Conservation (phyloP, 2,329 filamentous ascomycete genomes). For the Penicillium sp. region DNA sequence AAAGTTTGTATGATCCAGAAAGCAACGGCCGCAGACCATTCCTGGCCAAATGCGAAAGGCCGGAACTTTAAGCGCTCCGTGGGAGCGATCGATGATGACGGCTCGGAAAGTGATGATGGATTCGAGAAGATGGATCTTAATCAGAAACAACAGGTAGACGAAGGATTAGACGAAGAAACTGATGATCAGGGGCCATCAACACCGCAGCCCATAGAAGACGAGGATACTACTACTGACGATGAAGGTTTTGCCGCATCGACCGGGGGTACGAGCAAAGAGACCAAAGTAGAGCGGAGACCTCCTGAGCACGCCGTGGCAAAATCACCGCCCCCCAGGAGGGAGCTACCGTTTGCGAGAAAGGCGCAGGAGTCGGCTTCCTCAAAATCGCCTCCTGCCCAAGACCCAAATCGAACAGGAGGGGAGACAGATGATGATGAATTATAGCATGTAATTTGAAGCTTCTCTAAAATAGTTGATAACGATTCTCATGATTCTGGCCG, state of each 20-base stretch:
- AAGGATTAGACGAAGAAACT: slow-evolving; percentile 27
- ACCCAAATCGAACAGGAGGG: slow-evolving; percentile 35
- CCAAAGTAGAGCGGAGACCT: slow-evolving; percentile 1
- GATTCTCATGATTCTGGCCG: background rate
- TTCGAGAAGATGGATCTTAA: slow-evolving; percentile 47
- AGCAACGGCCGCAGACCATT: slow-evolving; percentile 18
- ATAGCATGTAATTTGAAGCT: slow-evolving; percentile 20
- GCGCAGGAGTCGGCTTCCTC: slow-evolving; percentile 6
- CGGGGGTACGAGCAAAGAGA: slow-evolving; percentile 7
- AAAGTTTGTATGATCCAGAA: slow-evolving; percentile 36
- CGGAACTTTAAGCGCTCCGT: slow-evolving; percentile 36
- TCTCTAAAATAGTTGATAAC: background rate
- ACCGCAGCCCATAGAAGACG: slow-evolving; percentile 41
- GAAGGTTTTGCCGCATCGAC: slow-evolving; percentile 19
- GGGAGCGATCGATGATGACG: slow-evolving; percentile 24
- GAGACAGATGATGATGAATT: slow-evolving; percentile 51
- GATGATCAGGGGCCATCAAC: slow-evolving; percentile 35
- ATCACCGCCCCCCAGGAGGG: slow-evolving; percentile 45
- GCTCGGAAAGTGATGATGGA: slow-evolving; percentile 37
- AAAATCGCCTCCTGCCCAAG: slow-evolving; percentile 15
- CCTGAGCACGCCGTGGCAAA: slow-evolving; percentile 19
- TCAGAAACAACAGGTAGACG: slow-evolving; percentile 15
- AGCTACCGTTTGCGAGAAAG: slow-evolving; percentile 46
- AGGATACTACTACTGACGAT: slow-evolving; percentile 36
- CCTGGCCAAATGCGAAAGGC: slow-evolving; percentile 22